Conservation (phyloP, 768 basidiomycete genomes). For the Tricholoma flavovirens region DNA sequence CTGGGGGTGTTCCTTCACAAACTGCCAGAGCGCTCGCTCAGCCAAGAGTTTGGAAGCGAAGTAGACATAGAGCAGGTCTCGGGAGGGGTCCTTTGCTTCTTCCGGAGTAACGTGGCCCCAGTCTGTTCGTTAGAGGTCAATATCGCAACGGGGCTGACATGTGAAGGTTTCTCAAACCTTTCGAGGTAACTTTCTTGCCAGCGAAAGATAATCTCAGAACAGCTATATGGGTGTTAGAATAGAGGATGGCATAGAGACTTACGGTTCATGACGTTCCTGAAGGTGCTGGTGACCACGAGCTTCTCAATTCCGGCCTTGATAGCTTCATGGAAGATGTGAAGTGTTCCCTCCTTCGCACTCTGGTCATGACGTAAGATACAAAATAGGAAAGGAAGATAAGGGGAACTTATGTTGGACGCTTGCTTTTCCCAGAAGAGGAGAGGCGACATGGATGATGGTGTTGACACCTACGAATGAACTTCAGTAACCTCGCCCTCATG, state of each 20-base stretch:
- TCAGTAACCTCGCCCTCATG: not conserved
- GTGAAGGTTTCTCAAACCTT: conserved; percentile 8
- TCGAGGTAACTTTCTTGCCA: conserved; percentile 19
- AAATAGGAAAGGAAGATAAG: not conserved
- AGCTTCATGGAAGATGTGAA: conserved; percentile 25
- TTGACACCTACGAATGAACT: conserved; percentile 25
- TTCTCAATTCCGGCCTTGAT: conserved; percentile 22
- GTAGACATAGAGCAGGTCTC: conserved; percentile 30
- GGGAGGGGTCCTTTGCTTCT: conserved; percentile 23
- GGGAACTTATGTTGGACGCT: conserved; percentile 14
- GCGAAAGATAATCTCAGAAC: conserved; percentile 16
- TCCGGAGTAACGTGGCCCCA: conserved; percentile 30
- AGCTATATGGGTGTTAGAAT: conserved; percentile 8
- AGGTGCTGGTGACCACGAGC: conserved; percentile 28
- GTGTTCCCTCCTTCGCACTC: conserved; percentile 1
- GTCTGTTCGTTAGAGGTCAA: conserved; percentile 13
- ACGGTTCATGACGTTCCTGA: conserved; percentile 27
- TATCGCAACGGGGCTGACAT: not conserved
- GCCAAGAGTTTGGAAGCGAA: conserved; percentile 35
- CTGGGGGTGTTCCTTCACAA: conserved; percentile 12
- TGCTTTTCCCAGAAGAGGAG: conserved; percentile 20
- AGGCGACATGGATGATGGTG: conserved; percentile 34
- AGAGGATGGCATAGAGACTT: not conserved
- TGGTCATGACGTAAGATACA: conserved; percentile 3
- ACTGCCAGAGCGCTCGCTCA: conserved; percentile 38